Evolutionary conservation across 306 rosid genomes (phyloP).

Genomic region (Prunus persica): DNA sequence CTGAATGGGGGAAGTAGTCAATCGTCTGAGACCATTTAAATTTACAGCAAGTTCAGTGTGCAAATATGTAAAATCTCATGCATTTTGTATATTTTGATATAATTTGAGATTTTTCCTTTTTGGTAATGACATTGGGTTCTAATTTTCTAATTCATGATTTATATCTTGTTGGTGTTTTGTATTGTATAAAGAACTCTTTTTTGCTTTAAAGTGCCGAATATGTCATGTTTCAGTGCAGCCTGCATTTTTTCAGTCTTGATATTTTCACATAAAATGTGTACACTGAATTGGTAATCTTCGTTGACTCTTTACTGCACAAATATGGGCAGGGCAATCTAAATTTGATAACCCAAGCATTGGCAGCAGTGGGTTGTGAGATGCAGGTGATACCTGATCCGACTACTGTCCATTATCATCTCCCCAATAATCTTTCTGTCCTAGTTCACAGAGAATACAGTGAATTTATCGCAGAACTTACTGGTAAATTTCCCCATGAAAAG

Average conservation of each 20-base stretch:
- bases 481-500: constrained; percentile 81
- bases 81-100: neutral
- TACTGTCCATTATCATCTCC: constrained; percentile 93
- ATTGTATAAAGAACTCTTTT: neutral
- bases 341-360: constrained; percentile 94
- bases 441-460: constrained; percentile 76
- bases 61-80: neutral
- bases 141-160: neutral
- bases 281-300: constrained; percentile 24
- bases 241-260: neutral
- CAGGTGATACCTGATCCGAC: constrained; percentile 92
- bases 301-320: constrained; percentile 21
- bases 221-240: neutral
- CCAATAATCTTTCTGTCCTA: constrained; percentile 64
- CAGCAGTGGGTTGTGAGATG: constrained; percentile 88
- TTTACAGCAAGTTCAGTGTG: neutral
- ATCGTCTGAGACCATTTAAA: neutral
- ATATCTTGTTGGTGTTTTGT: neutral
- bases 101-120: neutral
- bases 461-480: constrained; percentile 64
- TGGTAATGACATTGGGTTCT: neutral
- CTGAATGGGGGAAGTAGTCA: neutral
- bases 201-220: neutral
- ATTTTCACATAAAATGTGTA: neutral
- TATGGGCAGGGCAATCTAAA: constrained; percentile 86